These are phyloP conservation scores for Cyberlindnera bimundalis DNA, from an alignment of 805 yeast species.

Conservation along the genomic window DNA sequence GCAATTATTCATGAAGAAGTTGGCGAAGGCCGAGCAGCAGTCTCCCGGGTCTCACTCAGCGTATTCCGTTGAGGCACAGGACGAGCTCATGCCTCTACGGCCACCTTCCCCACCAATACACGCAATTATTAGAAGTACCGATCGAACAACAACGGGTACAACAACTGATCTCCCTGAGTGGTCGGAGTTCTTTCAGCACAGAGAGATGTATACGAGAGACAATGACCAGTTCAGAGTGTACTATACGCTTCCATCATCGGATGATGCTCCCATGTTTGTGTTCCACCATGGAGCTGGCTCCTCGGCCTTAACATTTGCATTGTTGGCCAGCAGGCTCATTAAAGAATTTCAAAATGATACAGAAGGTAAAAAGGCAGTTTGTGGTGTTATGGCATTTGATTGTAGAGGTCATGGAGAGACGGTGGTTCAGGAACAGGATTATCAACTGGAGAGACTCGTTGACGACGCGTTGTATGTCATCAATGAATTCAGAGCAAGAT, in stretches of 20 bases:
- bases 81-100: conserved; percentile 12
- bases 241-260: conserved; percentile 47
- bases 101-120: conserved; percentile 16
- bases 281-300: conserved; percentile 97
- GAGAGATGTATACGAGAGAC: conserved; percentile 20
- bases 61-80: conserved; percentile 10
- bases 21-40: conserved; percentile 7
- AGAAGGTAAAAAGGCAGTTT: conserved; percentile 32
- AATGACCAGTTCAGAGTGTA: conserved; percentile 48
- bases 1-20: conserved; percentile 15
- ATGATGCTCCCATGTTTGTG: conserved; percentile 54
- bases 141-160: neutral
- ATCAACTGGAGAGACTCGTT: conserved; percentile 48
- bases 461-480: conserved; percentile 56
- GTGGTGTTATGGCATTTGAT: conserved; percentile 74
- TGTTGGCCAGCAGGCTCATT: conserved; percentile 38
- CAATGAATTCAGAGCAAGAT: conserved; percentile 31
- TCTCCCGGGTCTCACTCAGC: conserved; percentile 1
- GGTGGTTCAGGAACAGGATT: conserved; percentile 28
- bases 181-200: conserved; percentile 34
- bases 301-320: conserved; percentile 71
- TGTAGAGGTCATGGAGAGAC: conserved; percentile 82
- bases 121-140: neutral
- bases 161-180: conserved; percentile 19
- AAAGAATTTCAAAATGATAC: conserved; percentile 20